Percentiles rank a stretch among this genome's conserved stretches.
Evolutionary conservation across 176 grass and related monocot genomes (phyloP).

Genomic region (Oryza nivara): DNA sequence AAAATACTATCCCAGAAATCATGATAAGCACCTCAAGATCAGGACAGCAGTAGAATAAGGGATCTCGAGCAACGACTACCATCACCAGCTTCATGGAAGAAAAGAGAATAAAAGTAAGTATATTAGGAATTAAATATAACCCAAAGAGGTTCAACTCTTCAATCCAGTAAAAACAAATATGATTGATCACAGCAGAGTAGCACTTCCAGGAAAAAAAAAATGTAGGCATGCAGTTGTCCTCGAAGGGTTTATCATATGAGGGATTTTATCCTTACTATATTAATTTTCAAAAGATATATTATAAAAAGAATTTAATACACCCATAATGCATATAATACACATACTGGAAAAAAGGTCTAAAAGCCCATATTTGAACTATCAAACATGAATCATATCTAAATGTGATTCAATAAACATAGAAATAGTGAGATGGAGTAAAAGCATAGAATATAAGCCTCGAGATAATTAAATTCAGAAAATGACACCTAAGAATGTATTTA

Average conservation of each 20-base stretch:
- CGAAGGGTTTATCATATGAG: too few relatives aligned
- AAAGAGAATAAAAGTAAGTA: conserved; percentile 32
- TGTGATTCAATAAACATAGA: too few relatives aligned
- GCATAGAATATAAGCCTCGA: background rate
- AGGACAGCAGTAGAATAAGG: conserved; percentile 82
- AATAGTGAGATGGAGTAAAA: too few relatives aligned
- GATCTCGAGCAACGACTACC: conserved; percentile 94
- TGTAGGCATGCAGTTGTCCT: too few relatives aligned
- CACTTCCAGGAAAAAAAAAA: background rate
- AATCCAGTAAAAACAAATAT: background rate
- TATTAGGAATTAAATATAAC: background rate
- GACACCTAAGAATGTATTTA: background rate
- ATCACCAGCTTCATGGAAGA: conserved; percentile 72
- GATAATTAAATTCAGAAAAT: conserved; percentile 13
- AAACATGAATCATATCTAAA: too few relatives aligned
- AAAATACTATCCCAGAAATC: background rate
- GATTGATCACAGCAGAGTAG: conserved; percentile 8
- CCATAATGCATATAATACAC: too few relatives aligned
- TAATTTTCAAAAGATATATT: too few relatives aligned
- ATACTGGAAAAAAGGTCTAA: too few relatives aligned
- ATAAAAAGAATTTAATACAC: too few relatives aligned
- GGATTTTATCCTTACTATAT: too few relatives aligned
- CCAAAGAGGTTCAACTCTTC: background rate
- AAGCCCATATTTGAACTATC: too few relatives aligned
- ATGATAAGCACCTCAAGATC: conserved; percentile 84